Base-by-base conservation (phyloP, 805 yeast species). In the Lipomyces anomalus region DNA sequence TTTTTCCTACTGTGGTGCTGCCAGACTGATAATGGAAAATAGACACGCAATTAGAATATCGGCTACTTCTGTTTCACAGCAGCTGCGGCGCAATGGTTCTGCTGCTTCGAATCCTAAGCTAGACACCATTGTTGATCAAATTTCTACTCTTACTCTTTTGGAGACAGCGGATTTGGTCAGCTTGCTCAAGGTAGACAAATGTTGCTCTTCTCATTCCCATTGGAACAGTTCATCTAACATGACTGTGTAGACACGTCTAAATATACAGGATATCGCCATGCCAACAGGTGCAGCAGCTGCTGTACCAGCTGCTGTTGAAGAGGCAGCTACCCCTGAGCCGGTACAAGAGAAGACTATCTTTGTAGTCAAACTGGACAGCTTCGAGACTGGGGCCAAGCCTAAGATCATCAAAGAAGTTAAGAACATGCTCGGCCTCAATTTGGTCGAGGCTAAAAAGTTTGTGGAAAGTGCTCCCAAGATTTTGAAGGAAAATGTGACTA, bases 381-480 rank as follows among this genome's bases (percentile, higher is more conserved):
- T 92, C 60, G 98, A 92, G 61, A 79, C 97, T 48, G 89, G 88
- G 72, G 69, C 95, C 47, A 92, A 92, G 75, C 95, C 99, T 50
- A 92, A 92, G 82, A 79, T 92, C 67, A 92, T 92, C 66, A 92
- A 92, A 74, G 98, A 92, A 72, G 95, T 92, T 59, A 92, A 92
- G 74, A 75, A 83, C 51, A 72, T 90, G 63, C 76, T 92, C 61
- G 96, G 96, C 13, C 75, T 92, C 60, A 86, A 95, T 4, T 76
- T 92, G 59, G 98, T 92, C 50, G 97, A 92, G 66, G 85, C 97
- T 52, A 92, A 92, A 80, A 92, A 92, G 73, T 85, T 92, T 57
- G 99, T 92, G 47, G 99, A 92, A 74, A 71, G 87, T 61, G 97
- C 99, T 52, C 99, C 99, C 59, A 92, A 92, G 76, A 74, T 84